Percentiles rank a stretch among this genome's conserved stretches.
These are phyloP conservation scores for Penicillium italicum DNA, from an alignment of 2,329 filamentous ascomycete species.

Conservation along the genomic window DNA sequence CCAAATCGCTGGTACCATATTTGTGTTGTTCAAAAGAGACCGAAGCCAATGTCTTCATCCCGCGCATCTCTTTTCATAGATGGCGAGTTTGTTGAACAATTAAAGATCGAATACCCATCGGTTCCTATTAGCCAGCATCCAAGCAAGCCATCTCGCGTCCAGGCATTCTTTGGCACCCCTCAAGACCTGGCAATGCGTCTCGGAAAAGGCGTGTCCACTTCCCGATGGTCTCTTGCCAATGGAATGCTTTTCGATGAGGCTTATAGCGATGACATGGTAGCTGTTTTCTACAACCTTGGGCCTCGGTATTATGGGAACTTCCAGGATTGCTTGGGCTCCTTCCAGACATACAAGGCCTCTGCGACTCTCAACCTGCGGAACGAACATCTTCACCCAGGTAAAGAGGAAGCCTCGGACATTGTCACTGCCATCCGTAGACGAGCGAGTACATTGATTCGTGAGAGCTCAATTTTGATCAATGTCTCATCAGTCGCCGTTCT, in stretches of 20 bases:
- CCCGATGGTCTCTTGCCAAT: slow-evolving; percentile 84
- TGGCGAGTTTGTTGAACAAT: slow-evolving; percentile 88
- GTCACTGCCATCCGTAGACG: slow-evolving; percentile 81
- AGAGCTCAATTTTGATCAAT: slow-evolving; percentile 76
- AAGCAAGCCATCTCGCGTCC: slow-evolving; percentile 59
- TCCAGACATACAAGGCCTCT: slow-evolving; percentile 93
- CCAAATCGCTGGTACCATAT: slow-evolving; percentile 88
- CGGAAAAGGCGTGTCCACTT: slow-evolving; percentile 68
- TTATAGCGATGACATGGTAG: slow-evolving; percentile 84
- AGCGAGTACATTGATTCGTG: slow-evolving; percentile 75
- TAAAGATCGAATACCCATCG: slow-evolving; percentile 84
- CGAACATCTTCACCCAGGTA: slow-evolving; percentile 82
- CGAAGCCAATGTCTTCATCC: slow-evolving; percentile 69
- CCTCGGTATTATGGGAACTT: slow-evolving; percentile 93
- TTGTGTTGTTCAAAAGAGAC: slow-evolving; percentile 76
- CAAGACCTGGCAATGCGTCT: slow-evolving; percentile 75
- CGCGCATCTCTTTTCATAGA: slow-evolving; percentile 87
- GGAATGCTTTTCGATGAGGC: slow-evolving; percentile 85
- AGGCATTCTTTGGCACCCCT: slow-evolving; percentile 91
- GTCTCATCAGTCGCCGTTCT: slow-evolving; percentile 77
- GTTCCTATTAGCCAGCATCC: slow-evolving; percentile 61
- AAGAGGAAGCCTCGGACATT: slow-evolving; percentile 88
- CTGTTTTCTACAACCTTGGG: slow-evolving; percentile 85
- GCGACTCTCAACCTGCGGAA: slow-evolving; percentile 87
- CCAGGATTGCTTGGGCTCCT: slow-evolving; percentile 90